Evolutionary conservation across 2,329 filamentous ascomycete species (phyloP).

Genomic region (Alternaria postmessia): DNA sequence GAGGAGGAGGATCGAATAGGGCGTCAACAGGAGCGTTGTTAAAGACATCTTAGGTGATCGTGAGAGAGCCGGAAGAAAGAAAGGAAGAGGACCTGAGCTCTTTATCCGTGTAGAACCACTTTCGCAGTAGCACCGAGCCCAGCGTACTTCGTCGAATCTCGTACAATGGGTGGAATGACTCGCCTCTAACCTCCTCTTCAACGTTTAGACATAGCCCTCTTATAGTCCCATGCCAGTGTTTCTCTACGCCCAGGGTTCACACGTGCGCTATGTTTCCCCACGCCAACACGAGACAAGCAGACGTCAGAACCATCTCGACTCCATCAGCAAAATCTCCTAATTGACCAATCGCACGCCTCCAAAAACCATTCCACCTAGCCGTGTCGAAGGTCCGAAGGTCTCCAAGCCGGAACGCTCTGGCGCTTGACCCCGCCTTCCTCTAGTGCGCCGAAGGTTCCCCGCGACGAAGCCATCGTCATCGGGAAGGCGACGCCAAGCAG

Average conservation of each 20-base stretch:
- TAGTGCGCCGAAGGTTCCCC: slow-evolving; percentile 34
- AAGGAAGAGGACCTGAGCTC: slow-evolving; percentile 1
- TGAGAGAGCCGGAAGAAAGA: slow-evolving; percentile 1
- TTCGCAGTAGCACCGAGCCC: slow-evolving; percentile 4
- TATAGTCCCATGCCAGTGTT: slow-evolving; percentile 4
- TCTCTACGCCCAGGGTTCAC: neutral
- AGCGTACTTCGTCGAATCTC: neutral
- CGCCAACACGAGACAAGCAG: slow-evolving; percentile 18
- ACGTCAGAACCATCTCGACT: slow-evolving; percentile 14
- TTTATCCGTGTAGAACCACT: neutral
- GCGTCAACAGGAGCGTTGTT: slow-evolving; percentile 52
- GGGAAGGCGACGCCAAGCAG: slow-evolving; percentile 13
- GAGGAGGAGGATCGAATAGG: slow-evolving; percentile 58
- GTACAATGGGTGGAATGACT: neutral
- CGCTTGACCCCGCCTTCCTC: slow-evolving; percentile 30
- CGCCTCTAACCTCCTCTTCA: neutral
- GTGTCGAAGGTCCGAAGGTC: slow-evolving; percentile 27
- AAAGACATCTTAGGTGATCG: slow-evolving; percentile 39
- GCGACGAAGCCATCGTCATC: slow-evolving; percentile 10
- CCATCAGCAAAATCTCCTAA: neutral
- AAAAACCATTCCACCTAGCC: slow-evolving; percentile 23
- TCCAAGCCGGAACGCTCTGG: slow-evolving; percentile 1
- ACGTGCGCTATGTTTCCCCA: slow-evolving; percentile 18
- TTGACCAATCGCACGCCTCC: slow-evolving; percentile 24
- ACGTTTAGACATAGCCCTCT: neutral